Conservation (phyloP, 106 monocot genomes). For the Acanthochlamys bracteata region DNA sequence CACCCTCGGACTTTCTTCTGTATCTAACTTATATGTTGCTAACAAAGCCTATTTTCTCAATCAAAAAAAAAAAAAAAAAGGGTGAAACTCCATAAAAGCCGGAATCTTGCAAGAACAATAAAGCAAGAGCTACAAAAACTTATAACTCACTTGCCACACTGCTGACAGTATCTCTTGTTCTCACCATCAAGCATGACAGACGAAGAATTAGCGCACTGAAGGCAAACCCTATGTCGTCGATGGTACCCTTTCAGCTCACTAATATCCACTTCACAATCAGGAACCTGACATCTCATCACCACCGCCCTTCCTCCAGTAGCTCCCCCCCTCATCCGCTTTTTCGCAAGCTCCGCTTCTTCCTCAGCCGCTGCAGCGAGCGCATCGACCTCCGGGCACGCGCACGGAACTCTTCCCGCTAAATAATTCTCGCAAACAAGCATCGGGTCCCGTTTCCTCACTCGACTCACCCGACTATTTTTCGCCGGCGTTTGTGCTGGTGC, state of each 20-base stretch:
- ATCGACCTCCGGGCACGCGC: constrained; percentile 85
- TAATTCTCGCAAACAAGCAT: constrained; percentile 72
- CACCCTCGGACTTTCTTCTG: too few species aligned
- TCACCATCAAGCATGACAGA: constrained; percentile 69
- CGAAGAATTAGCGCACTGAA: constrained; percentile 59
- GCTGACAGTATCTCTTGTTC: constrained; percentile 85
- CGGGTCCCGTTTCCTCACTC: constrained; percentile 76
- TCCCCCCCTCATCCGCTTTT: constrained; percentile 39
- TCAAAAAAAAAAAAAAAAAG: too few species aligned
- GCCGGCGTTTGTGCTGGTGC: constrained; percentile 1
- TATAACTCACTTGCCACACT: constrained; percentile 86
- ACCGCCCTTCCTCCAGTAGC: constrained; percentile 8
- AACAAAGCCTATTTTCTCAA: too few species aligned
- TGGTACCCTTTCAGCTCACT: constrained; percentile 92
- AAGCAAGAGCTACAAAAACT: neutral
- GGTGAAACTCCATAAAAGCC: too few species aligned
- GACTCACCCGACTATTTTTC: neutral
- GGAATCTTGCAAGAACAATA: neutral
- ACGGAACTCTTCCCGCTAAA: constrained; percentile 68
- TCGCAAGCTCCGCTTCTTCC: constrained; percentile 17
- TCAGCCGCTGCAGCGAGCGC: constrained; percentile 42
- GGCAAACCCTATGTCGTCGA: constrained; percentile 64
- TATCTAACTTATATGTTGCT: too few species aligned
- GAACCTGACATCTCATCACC: constrained; percentile 67
- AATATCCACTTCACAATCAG: constrained; percentile 77